Base-by-base conservation (phyloP, 2,329 filamentous ascomycete species). In the Emydomyces testavorans region DNA sequence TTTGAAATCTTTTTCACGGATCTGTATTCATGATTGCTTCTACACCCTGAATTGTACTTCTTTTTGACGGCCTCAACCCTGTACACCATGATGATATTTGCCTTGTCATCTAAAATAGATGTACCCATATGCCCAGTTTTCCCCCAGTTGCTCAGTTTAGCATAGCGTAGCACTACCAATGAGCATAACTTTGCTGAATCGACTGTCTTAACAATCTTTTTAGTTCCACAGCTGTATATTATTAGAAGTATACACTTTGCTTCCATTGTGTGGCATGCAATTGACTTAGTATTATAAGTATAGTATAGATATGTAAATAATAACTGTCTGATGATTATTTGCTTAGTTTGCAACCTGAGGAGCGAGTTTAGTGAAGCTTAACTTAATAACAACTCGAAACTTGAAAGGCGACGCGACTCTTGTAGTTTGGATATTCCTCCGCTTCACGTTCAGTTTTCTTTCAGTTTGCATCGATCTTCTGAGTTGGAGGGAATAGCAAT, bases 111-210 rank as follows among this genome's bases (percentile, higher is more conserved):
- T 58, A 58, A 55, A 61, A 58, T 64, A 62, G 61, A 64, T 63
- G 59, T 62, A 64, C 52, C 52, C 58, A 61, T 64, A 64, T 49
- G 52, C 35, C 49, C 28, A 20, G 60, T 62, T 62, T 49, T 53
- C 36, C 48, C 32, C 39, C 39, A 35, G 20, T 26, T 34, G 18
- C 16, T 13, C 18, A 23, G 13, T 26, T 32, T 35, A 44, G 31
- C 44, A 32, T 46, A 46, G 35, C 35, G 39, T 38, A 39, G 40
- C 40, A 37, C 20, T 24, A 38, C 35, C 43, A 46, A 42, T 38
- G 10, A 29, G n/a, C 23, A 36, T 48, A 31, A 46, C 16, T 32
- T 46, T 40, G 48, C 42, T 28, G 32, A 11, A 28, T 28, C 16
- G 13, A 16, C 13, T 42, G 16, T 1, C 23, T 13, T 34, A 3